These are phyloP conservation scores for Colletotrichum musicola DNA, from an alignment of 2,329 filamentous ascomycete genomes.

Conservation along the genomic window DNA sequence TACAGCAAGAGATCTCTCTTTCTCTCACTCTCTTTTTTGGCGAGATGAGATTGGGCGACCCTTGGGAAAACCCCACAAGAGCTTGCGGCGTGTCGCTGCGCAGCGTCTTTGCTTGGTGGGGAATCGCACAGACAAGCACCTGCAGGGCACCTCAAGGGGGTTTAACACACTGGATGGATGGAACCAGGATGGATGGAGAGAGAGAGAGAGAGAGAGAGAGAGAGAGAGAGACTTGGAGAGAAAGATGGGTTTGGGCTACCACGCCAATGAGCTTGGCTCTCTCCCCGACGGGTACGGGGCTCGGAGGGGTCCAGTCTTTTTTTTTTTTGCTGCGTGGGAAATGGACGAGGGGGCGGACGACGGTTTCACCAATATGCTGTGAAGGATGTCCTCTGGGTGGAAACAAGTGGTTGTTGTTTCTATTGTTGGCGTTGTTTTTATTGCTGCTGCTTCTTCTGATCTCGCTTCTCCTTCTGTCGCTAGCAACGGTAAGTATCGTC, in stretches of 20 bases:
- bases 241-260: neutral
- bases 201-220: no score
- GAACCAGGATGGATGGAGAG: no score
- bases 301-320: neutral
- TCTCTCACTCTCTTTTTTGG: slow-evolving; percentile 2
- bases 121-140: slow-evolving; percentile 30
- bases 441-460: neutral
- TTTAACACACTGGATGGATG: no score
- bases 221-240: no score
- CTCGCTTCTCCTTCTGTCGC: no score
- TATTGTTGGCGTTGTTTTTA: neutral
- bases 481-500: no score
- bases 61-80: slow-evolving; percentile 16
- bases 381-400: neutral
- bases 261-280: slow-evolving; percentile 38
- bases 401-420: neutral
- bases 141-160: slow-evolving; percentile 32
- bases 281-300: slow-evolving; percentile 26
- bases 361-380: slow-evolving; percentile 28
- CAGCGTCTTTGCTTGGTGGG: neutral
- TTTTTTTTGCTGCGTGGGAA: slow-evolving; percentile 12
- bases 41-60: slow-evolving; percentile 25
- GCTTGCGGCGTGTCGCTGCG: slow-evolving; percentile 8
- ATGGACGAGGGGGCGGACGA: slow-evolving; percentile 15
- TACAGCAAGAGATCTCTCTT: slow-evolving; percentile 12